phyloP scores from a whole-genome alignment of 768 basidiomycete species.

The Mycena pura region DNA sequence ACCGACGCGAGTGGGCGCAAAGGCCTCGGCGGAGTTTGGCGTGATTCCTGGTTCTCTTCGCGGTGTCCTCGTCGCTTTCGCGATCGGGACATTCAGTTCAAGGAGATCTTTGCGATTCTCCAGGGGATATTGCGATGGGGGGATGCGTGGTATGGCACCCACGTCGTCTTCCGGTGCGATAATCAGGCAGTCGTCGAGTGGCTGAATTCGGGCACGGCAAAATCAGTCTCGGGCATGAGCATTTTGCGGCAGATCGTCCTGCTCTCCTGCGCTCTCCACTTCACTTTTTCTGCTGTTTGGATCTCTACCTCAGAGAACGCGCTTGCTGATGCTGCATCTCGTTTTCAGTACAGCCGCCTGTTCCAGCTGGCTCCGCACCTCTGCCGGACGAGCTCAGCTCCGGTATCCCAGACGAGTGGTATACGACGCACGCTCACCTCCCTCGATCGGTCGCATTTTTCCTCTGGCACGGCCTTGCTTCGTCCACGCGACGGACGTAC shows the following conservation, averaged over 20 bases:
- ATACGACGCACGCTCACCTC: conserved; percentile 8
- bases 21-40: conserved; percentile 34
- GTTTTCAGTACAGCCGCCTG: conserved; percentile 22
- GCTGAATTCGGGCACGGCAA: conserved; percentile 5
- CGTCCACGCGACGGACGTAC: conserved; percentile 14
- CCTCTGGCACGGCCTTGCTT: conserved; percentile 21
- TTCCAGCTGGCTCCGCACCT: conserved; percentile 14
- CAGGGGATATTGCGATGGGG: conserved; percentile 40
- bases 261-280: conserved; percentile 8
- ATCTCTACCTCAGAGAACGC: conserved; percentile 15
- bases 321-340: conserved; percentile 25
- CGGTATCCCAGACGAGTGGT: conserved; percentile 9
- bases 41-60: conserved; percentile 33
- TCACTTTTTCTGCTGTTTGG: conserved; percentile 22
- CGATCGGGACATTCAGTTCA: conserved; percentile 39
- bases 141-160: conserved; percentile 26
- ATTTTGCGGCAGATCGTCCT: conserved; percentile 8
- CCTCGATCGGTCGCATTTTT: conserved; percentile 15
- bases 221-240: not conserved
- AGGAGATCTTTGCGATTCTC: conserved; percentile 40
- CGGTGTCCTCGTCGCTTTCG: conserved; percentile 32
- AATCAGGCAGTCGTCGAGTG: conserved; percentile 34
- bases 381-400: conserved; percentile 1
- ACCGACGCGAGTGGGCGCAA: conserved; percentile 41
- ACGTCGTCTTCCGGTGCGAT: conserved; percentile 38